phyloP scores from a whole-genome alignment of 2,329 filamentous ascomycete species.

The Rutstroemia sp. region DNA sequence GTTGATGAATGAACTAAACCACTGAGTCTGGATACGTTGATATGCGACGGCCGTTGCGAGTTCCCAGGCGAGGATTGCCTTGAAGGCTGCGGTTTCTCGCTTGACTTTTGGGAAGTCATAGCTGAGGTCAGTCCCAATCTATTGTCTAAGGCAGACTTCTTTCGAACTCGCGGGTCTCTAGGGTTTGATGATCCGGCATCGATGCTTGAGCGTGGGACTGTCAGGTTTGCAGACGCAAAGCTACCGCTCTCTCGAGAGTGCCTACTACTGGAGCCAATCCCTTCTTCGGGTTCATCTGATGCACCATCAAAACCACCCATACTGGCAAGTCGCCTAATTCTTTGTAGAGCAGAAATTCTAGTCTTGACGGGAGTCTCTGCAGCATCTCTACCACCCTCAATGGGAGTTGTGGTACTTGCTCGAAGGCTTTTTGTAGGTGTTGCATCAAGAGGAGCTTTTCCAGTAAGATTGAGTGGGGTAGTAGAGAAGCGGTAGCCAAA shows the following conservation, averaged over 20 bases:
- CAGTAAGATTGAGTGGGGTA: neutral
- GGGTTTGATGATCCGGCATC: no score
- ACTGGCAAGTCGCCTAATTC: conserved; percentile 3
- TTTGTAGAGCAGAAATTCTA: conserved; percentile 1
- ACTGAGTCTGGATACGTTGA: no score
- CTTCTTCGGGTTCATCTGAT: neutral
- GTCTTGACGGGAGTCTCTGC: conserved; percentile 2
- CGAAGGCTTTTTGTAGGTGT: neutral
- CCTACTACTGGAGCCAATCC: neutral
- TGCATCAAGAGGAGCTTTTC: neutral
- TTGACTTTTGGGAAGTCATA: no score
- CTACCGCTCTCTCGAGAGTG: neutral
- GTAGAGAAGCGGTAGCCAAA: conserved; percentile 14
- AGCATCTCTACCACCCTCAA: neutral
- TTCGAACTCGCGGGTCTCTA: neutral
- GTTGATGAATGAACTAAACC: no score
- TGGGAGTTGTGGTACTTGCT: neutral
- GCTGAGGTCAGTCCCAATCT: no score
- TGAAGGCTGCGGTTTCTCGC: no score
- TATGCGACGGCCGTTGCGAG: no score
- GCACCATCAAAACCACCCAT: conserved; percentile 7
- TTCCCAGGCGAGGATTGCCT: no score
- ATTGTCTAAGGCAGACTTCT: no score
- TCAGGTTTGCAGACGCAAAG: no score
- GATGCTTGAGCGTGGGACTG: no score